Evolutionary conservation across 2,329 filamentous ascomycete species (phyloP).

Genomic region (Volutella citrinella): DNA sequence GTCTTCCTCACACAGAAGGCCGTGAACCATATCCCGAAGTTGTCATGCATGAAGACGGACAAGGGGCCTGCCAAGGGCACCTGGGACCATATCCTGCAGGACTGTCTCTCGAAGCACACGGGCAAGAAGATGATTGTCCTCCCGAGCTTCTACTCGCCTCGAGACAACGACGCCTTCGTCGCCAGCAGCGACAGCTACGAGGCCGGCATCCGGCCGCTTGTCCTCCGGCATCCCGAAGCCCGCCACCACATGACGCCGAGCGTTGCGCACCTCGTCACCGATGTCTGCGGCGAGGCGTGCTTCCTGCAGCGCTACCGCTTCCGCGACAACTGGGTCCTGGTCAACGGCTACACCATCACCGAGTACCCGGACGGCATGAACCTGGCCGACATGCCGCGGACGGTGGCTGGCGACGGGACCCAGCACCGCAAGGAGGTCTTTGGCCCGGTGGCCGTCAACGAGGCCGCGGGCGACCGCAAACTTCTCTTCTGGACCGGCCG

Average conservation of each 20-base stretch:
- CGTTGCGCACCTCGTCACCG: constrained; percentile 39
- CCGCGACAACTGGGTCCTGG: constrained; percentile 44
- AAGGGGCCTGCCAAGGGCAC: constrained; percentile 20
- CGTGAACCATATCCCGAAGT: constrained; percentile 29
- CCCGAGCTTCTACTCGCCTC: constrained; percentile 41
- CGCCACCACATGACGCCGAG: constrained; percentile 38
- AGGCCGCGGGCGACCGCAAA: constrained; percentile 25
- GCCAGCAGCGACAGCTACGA: constrained; percentile 33
- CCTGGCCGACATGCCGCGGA: constrained; percentile 17
- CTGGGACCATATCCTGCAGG: constrained; percentile 42
- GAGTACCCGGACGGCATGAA: constrained; percentile 39
- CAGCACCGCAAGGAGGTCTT: constrained; percentile 17
- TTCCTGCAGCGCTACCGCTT: constrained; percentile 47
- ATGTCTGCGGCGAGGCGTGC: constrained; percentile 43
- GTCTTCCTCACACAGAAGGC: constrained; percentile 39
- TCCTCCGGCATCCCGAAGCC: constrained; percentile 37
- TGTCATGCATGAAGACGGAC: constrained; percentile 34
- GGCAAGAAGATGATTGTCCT: constrained; percentile 38
- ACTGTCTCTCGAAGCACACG: constrained; percentile 36
- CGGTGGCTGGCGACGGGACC: constrained; percentile 4
- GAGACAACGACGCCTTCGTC: constrained; percentile 29
- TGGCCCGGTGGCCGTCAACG: constrained; percentile 31
- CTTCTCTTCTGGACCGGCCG: constrained; percentile 34
- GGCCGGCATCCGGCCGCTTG: constrained; percentile 38
- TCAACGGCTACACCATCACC: constrained; percentile 44